Percentiles rank a stretch among this genome's conserved stretches.
Conservation (phyloP, 129 eudicot genomes). For the Sambucus nigra region DNA sequence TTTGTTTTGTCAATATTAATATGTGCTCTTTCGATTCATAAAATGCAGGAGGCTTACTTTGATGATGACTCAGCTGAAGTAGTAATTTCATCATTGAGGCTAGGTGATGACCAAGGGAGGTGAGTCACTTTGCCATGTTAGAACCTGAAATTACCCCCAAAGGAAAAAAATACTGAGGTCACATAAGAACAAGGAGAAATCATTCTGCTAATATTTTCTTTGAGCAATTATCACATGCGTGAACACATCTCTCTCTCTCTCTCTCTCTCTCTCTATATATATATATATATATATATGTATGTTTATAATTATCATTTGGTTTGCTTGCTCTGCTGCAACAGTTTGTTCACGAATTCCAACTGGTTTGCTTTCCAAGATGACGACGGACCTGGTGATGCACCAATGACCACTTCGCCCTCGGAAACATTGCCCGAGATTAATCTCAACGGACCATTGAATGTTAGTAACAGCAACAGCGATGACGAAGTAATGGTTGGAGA, state of each 20-base stretch:
- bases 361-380: slow-evolving; percentile 90
- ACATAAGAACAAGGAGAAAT: no score
- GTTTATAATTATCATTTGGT: background rate
- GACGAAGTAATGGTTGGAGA: slow-evolving; percentile 88
- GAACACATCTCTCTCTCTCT: no score
- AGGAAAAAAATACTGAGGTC: no score
- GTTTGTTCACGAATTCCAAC: slow-evolving; percentile 88
- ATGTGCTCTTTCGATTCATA: background rate
- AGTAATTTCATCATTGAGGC: slow-evolving; percentile 72
- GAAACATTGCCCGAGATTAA: slow-evolving; percentile 49
- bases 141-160: no score
- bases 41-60: slow-evolving; percentile 72
- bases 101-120: slow-evolving; percentile 94
- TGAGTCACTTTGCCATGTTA: slow-evolving; percentile 21
- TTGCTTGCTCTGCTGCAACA: slow-evolving; percentile 27
- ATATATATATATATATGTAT: no score
- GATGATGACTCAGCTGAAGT: slow-evolving; percentile 94
- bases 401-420: slow-evolving; percentile 39
- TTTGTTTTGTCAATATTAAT: background rate
- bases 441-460: slow-evolving; percentile 43
- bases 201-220: no score
- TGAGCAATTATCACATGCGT: no score
- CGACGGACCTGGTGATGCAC: slow-evolving; percentile 26
- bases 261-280: no score
- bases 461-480: slow-evolving; percentile 57